A percentile compares a stretch with the other conserved stretches of the same genome.
Conservation (phyloP, 2,329 filamentous ascomycete species). For the Fusarium mexicanum region DNA sequence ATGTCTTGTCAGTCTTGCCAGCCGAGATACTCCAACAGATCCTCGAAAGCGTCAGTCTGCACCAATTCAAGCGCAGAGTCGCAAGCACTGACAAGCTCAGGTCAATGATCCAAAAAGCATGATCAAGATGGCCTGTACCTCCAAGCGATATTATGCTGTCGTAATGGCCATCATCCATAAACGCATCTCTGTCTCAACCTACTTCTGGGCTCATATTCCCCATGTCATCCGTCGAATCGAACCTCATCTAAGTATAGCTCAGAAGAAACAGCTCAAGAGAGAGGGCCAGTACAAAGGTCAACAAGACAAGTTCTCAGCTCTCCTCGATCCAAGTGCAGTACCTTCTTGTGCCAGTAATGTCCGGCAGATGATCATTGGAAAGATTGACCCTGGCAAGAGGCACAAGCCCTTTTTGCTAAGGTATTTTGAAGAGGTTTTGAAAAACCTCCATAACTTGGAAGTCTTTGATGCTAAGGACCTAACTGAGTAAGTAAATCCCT, state of each 20-base stretch:
- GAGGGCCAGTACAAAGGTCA: neutral
- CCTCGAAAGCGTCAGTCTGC: neutral
- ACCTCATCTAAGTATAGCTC: neutral
- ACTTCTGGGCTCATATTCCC: neutral
- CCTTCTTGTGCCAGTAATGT: constrained; percentile 1
- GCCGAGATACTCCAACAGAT: neutral
- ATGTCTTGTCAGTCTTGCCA: neutral
- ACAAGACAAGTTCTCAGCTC: neutral
- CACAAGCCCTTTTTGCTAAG: neutral
- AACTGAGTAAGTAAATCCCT: neutral
- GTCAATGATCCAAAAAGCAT: neutral
- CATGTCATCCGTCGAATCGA: neutral
- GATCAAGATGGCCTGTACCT: constrained; percentile 5
- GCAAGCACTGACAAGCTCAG: neutral
- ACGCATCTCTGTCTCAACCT: neutral
- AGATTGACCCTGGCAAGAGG: neutral
- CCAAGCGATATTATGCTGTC: neutral
- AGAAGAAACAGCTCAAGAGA: constrained; percentile 4
- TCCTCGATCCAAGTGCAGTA: neutral
- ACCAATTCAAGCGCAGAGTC: fast-evolving
- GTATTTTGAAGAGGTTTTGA: constrained; percentile 8
- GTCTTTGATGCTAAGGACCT: neutral
- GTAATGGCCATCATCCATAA: neutral
- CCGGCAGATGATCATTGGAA: neutral
- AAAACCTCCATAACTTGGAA: neutral